Evolutionary conservation across 176 grass and related monocot species (phyloP).

Genomic region (Oryza punctata): DNA sequence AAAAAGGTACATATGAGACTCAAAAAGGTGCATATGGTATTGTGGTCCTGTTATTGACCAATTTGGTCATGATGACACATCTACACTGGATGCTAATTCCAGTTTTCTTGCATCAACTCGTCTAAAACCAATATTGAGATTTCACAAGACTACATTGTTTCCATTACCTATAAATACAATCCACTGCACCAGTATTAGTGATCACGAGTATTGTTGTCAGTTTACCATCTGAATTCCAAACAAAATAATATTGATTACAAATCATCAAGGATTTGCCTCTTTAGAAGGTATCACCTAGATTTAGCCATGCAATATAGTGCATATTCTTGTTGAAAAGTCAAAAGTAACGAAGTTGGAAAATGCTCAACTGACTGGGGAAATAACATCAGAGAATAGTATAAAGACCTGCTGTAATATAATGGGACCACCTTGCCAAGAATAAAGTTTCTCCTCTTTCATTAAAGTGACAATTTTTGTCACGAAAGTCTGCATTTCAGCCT

Average conservation of each 20-base stretch:
- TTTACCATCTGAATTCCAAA: background rate
- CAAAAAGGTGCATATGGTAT: background rate
- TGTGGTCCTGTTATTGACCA: background rate
- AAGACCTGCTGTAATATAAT: slow-evolving; percentile 90
- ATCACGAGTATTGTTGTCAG: background rate
- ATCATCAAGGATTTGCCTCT: background rate
- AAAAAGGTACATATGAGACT: background rate
- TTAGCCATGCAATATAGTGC: background rate
- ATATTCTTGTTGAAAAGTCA: background rate
- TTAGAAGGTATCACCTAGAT: background rate
- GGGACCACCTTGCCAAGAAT: slow-evolving; percentile 98
- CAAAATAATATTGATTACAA: background rate
- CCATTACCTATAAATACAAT: background rate
- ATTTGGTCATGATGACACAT: background rate
- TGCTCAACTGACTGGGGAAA: background rate
- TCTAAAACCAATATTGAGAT: too few relatives aligned
- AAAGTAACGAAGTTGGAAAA: background rate
- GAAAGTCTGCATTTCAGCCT: slow-evolving; percentile 93
- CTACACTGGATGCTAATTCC: background rate
- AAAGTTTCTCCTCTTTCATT: slow-evolving; percentile 88
- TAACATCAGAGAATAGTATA: slow-evolving; percentile 17
- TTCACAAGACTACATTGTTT: background rate
- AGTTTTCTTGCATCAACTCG: background rate
- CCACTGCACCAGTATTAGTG: background rate
- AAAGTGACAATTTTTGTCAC: slow-evolving; percentile 83